Conservation (phyloP, 495 filamentous ascomycete species). For the Neurospora intermedia region DNA sequence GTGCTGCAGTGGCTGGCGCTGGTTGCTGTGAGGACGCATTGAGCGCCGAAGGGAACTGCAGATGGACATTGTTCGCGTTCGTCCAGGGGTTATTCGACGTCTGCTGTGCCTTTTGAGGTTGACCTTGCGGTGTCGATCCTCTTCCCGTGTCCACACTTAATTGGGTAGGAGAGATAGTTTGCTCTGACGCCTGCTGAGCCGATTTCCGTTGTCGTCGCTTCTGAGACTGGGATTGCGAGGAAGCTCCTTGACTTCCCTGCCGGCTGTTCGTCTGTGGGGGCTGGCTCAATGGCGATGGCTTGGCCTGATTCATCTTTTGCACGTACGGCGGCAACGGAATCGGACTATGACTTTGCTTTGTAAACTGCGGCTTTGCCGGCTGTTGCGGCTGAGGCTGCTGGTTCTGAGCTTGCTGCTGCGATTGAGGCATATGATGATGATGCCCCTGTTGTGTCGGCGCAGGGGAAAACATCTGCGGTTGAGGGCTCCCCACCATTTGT, state of each 20-base stretch:
- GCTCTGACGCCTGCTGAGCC: background rate
- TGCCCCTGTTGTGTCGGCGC: background rate
- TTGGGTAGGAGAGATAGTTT: background rate
- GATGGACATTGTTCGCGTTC: background rate
- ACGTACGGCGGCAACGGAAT: constrained; percentile 23
- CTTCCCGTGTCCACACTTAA: background rate
- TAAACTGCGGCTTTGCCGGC: background rate
- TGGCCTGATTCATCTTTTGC: constrained; percentile 8
- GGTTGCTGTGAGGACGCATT: background rate
- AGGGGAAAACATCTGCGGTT: background rate
- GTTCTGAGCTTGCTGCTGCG: constrained; percentile 1
- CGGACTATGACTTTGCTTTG: constrained; percentile 25
- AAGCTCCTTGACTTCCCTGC: background rate
- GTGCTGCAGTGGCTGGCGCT: background rate
- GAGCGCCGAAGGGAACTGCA: background rate
- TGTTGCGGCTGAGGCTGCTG: background rate
- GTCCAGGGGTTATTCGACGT: background rate
- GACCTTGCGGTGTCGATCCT: background rate
- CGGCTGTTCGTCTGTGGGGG: constrained; percentile 2
- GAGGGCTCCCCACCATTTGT: background rate
- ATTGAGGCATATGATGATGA: background rate
- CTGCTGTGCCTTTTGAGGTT: background rate
- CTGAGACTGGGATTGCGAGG: background rate
- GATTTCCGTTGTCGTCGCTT: background rate
- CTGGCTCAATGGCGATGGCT: constrained; percentile 6